Percentiles rank a stretch among this genome's conserved stretches.
These are phyloP conservation scores for Corylus americana DNA, from an alignment of 306 rosid species.

Conservation along the genomic window DNA sequence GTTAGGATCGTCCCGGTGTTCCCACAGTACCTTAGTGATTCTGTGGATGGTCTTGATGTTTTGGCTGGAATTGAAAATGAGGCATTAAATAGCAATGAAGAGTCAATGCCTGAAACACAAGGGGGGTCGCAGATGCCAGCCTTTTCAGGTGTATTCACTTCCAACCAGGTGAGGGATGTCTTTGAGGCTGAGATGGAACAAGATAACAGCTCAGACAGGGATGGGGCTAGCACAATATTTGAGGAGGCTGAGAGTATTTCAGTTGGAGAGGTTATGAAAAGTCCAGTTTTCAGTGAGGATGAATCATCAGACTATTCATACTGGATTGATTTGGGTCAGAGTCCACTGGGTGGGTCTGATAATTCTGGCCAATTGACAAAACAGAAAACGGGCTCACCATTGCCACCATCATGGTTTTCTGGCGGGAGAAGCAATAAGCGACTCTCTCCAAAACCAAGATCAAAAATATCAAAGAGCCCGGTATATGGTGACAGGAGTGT, in stretches of 20 bases:
- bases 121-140: slow-evolving; percentile 78
- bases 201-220: slow-evolving; percentile 86
- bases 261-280: slow-evolving; percentile 92
- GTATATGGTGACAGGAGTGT: slow-evolving; percentile 63
- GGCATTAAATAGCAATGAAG: slow-evolving; percentile 45
- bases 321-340: slow-evolving; percentile 98
- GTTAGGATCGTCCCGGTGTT: slow-evolving; percentile 91
- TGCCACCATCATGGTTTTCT: slow-evolving; percentile 76
- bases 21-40: slow-evolving; percentile 86
- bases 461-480: slow-evolving; percentile 79
- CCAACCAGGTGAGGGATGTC: slow-evolving; percentile 91
- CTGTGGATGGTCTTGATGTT: slow-evolving; percentile 76
- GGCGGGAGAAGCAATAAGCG: slow-evolving; percentile 59
- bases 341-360: slow-evolving; percentile 81
- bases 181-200: slow-evolving; percentile 93
- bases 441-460: slow-evolving; percentile 60
- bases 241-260: slow-evolving; percentile 88
- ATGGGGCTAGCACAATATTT: slow-evolving; percentile 89
- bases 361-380: slow-evolving; percentile 48
- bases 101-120: slow-evolving; percentile 56
- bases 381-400: slow-evolving; percentile 72
- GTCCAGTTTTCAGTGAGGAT: slow-evolving; percentile 96
- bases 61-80: slow-evolving; percentile 64
- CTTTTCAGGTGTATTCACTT: slow-evolving; percentile 85
- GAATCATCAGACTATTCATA: slow-evolving; percentile 87